phyloP scores from a whole-genome alignment of 1,284 basidiomycete genomes.

The Heterobasidion annosum region DNA sequence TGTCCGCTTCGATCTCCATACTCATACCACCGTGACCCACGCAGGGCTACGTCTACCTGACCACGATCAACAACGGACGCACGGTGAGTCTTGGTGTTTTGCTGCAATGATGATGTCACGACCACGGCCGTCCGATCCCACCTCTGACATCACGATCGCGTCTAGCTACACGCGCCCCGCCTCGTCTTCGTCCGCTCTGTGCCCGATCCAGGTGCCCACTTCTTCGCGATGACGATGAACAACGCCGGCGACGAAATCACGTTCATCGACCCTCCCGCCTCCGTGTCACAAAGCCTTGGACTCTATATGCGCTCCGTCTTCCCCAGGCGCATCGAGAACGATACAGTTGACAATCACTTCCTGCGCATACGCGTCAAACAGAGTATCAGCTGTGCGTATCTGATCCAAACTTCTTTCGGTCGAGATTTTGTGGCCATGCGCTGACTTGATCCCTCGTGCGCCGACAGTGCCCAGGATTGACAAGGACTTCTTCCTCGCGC shows the following conservation, averaged over 20 bases:
- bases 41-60: slow-evolving; percentile 44
- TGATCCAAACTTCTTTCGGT: no score
- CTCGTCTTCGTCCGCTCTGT: slow-evolving; percentile 45
- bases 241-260: slow-evolving; percentile 45
- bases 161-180: slow-evolving; percentile 40
- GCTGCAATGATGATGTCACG: background rate
- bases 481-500: slow-evolving; percentile 30
- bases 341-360: slow-evolving; percentile 33
- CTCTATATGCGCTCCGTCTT: slow-evolving; percentile 23
- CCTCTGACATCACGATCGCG: background rate
- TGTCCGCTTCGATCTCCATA: background rate
- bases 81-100: slow-evolving; percentile 28
- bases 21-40: background rate
- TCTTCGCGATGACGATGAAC: slow-evolving; percentile 57
- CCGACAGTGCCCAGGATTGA: slow-evolving; percentile 25
- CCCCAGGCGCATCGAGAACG: slow-evolving; percentile 39
- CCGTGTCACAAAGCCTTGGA: slow-evolving; percentile 17
- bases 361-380: slow-evolving; percentile 34
- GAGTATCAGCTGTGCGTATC: slow-evolving; percentile 18
- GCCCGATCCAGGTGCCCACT: slow-evolving; percentile 37
- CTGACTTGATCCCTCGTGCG: slow-evolving; percentile 2
- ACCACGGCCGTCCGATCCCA: slow-evolving; percentile 3
- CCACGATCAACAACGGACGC: slow-evolving; percentile 48
- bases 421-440: no score
- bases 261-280: slow-evolving; percentile 45